phyloP scores from a whole-genome alignment of 164 flowering plant genomes.

The Umbilicus rupestris region DNA sequence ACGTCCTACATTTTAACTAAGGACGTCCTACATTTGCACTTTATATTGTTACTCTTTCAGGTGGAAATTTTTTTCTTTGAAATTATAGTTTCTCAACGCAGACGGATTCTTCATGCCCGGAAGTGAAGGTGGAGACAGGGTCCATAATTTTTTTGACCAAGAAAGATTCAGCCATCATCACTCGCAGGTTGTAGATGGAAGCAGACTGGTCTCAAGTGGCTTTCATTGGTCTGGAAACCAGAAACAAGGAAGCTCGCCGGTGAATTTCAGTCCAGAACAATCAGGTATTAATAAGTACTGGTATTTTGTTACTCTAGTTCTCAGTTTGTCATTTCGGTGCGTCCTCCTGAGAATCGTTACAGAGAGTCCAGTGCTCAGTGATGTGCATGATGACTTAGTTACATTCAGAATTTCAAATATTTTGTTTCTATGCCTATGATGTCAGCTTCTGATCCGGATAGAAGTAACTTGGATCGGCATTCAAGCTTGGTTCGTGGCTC shows the following conservation, averaged over 20 bases:
- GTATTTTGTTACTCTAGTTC: not conserved
- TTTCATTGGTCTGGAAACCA: constrained; percentile 48
- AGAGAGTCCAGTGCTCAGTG: not conserved
- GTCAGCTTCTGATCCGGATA: constrained; percentile 30
- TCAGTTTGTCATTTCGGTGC: not conserved
- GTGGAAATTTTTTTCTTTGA: not conserved
- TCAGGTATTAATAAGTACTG: constrained; percentile 29
- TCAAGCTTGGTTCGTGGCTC: constrained; percentile 24
- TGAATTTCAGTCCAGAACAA: constrained; percentile 28
- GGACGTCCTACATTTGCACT: not conserved
- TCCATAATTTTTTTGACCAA: constrained; percentile 76
- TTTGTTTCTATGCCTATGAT: constrained; percentile 5
- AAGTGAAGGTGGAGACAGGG: constrained; percentile 72
- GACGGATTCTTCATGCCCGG: constrained; percentile 71
- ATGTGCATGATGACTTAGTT: not conserved
- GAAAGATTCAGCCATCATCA: constrained; percentile 49
- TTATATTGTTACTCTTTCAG: not conserved
- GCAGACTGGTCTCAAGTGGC: constrained; percentile 39
- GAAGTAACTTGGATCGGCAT: constrained; percentile 25
- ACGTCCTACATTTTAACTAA: not conserved
- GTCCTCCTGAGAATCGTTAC: not conserved
- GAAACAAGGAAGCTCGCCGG: constrained; percentile 30
- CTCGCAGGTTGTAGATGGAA: constrained; percentile 38
- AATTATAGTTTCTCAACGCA: too few species aligned
- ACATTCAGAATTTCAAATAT: not conserved